Conservation (phyloP, 176 grass and related monocot species). For the Hyparrhenia diplandra region DNA sequence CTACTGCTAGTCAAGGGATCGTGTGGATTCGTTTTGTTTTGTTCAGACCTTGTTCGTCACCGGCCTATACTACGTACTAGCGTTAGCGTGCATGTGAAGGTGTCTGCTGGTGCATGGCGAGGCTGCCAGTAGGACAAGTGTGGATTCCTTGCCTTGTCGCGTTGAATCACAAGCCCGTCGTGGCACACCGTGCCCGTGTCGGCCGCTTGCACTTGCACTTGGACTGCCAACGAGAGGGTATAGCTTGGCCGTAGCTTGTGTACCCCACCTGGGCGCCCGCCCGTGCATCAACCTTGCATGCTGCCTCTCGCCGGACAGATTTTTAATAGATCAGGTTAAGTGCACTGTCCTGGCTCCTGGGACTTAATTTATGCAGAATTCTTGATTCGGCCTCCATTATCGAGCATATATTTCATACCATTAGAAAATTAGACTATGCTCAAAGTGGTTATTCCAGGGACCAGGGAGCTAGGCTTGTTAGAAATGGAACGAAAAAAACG, state of each 20-base stretch:
- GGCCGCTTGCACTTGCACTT: not conserved
- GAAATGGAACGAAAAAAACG: not conserved
- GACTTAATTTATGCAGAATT: not conserved
- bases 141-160: constrained; percentile 15
- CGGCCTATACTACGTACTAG: not conserved
- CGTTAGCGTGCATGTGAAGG: constrained; percentile 20
- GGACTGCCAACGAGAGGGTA: too few species aligned
- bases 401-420: too few species aligned
- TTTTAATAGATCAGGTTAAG: not conserved
- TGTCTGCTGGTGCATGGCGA: not conserved
- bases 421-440: not conserved
- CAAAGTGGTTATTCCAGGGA: not conserved
- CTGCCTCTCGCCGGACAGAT: constrained; percentile 1
- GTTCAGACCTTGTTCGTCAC: not conserved
- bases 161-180: constrained; percentile 28
- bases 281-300: not conserved
- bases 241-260: not conserved
- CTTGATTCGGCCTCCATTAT: not conserved
- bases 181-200: constrained; percentile 23
- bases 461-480: not conserved
- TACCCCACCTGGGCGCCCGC: not conserved
- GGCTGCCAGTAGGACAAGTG: constrained; percentile 25
- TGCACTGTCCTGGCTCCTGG: not conserved
- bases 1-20: too few species aligned
- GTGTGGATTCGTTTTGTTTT: not conserved